Base-by-base conservation (phyloP, 805 yeast genomes). In the Ogataea sp. region DNA sequence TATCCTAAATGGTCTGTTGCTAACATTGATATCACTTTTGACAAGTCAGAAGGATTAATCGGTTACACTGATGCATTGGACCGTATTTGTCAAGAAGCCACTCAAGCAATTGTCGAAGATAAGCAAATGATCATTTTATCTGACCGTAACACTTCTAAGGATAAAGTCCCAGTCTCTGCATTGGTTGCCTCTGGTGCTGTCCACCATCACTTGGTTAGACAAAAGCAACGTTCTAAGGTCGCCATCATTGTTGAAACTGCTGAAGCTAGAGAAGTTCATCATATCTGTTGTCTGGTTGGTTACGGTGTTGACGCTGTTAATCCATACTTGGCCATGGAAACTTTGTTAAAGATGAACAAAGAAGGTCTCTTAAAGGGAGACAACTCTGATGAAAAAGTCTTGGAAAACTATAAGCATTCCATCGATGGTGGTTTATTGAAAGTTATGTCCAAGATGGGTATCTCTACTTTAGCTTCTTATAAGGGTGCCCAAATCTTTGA, bases 371-470 rank as follows among this genome's bases (percentile, higher is more conserved):
- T 84, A 50, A 70, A 78, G 42, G 70, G 70, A 25, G 64, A 61
- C 21, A 59, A 84, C 39, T 56, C 79, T 15, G 78, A 79, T 46
- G 75, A 73, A 25, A 57, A 75, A 49, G 71, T 88, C 43, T 63
- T 89, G 45, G 70, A 70, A 38, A 90, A 90, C 69, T 90, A 87
- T 67, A 84, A 82, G 58, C 71, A 78, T 49, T 82, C 97, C 11
- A 71, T 85, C 43, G 95, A 90, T 57, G 83, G 87, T 40, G 97
- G 97, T 64, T 82, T 90, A 51, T 69, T 87, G 53, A 90, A 93
- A 70, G 97, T 93, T 43, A 90, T 90, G 98, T 87, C 97, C 28
- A 90, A 93, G 72, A 93, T 90, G 97, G 98, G 98, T 71, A 93
- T 90, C 52, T 89, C 97, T 25, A 93, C 98, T 24, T 71, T 90